These are phyloP conservation scores for Furculomyces boomerangus DNA, from an alignment of 371 early-diverging fungal genomes.

Conservation along the genomic window DNA sequence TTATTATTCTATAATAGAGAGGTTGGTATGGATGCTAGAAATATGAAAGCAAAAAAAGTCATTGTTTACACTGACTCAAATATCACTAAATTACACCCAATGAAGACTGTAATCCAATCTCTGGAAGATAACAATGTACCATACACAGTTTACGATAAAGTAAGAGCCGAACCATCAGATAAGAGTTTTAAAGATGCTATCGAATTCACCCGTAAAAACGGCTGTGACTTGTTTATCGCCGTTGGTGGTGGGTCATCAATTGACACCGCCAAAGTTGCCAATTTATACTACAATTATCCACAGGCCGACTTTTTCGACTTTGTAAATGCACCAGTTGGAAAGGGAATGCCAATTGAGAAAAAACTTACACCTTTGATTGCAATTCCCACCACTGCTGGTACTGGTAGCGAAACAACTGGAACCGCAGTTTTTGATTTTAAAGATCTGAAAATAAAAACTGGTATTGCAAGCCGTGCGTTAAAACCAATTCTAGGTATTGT, in stretches of 20 bases:
- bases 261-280: constrained; percentile 83
- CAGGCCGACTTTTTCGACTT: constrained; percentile 78
- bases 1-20: no score
- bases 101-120: constrained; percentile 57
- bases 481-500: constrained; percentile 76
- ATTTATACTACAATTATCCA: constrained; percentile 61
- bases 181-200: constrained; percentile 58
- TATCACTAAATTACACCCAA: constrained; percentile 49
- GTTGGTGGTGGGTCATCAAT: constrained; percentile 89
- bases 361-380: constrained; percentile 64
- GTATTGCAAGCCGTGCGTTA: constrained; percentile 70
- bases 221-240: constrained; percentile 71
- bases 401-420: constrained; percentile 85
- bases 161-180: constrained; percentile 76
- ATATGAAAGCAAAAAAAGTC: constrained; percentile 61
- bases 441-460: constrained; percentile 70
- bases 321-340: constrained; percentile 87
- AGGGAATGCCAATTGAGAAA: constrained; percentile 52
- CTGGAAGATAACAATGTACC: constrained; percentile 49
- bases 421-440: constrained; percentile 80
- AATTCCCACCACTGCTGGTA: constrained; percentile 62
- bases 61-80: constrained; percentile 72
- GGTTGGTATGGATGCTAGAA: constrained; percentile 67
- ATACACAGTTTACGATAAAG: constrained; percentile 54
- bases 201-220: constrained; percentile 48